phyloP scores from a whole-genome alignment of 192 early-diverging fungal genomes.

The Backusella morwellensis region DNA sequence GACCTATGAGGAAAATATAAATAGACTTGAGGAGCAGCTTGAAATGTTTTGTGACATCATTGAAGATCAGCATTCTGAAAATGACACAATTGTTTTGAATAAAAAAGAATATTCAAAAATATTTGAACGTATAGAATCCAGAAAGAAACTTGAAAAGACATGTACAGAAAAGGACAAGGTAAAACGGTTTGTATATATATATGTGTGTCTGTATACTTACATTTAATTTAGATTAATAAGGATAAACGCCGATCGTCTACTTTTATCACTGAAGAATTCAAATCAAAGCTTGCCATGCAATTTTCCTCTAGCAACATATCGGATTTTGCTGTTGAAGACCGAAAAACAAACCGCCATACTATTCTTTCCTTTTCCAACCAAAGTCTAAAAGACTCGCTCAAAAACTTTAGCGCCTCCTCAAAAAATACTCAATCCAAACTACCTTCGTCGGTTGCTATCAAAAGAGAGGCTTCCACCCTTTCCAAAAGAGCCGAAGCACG shows the following conservation, averaged over 20 bases:
- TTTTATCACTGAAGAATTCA: conserved; percentile 30
- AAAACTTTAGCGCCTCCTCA: background rate
- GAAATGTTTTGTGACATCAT: conserved; percentile 20
- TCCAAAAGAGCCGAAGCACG: background rate
- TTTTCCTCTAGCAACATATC: conserved; percentile 28
- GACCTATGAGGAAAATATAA: conserved; percentile 65
- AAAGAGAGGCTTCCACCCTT: background rate
- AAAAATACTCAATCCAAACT: background rate
- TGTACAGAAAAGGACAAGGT: background rate
- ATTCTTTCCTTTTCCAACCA: background rate
- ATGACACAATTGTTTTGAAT: conserved; percentile 10
- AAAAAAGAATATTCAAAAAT: conserved; percentile 16
- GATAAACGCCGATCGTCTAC: background rate
- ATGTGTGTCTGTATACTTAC: background rate
- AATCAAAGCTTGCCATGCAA: conserved; percentile 26
- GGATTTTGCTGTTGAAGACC: conserved; percentile 20
- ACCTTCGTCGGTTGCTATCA: background rate
- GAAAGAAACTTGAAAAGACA: conserved; percentile 24
- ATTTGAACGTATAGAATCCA: conserved; percentile 27
- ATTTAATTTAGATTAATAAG: background rate
- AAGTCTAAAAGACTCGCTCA: background rate
- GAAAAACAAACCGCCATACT: background rate
- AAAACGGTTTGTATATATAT: background rate
- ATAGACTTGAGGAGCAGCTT: background rate
- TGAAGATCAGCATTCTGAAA: conserved; percentile 38